A percentile compares a stretch with the other conserved stretches of the same genome.
Conservation (phyloP, 1,139 yeast genomes). For the Pneumocystis carinii region DNA sequence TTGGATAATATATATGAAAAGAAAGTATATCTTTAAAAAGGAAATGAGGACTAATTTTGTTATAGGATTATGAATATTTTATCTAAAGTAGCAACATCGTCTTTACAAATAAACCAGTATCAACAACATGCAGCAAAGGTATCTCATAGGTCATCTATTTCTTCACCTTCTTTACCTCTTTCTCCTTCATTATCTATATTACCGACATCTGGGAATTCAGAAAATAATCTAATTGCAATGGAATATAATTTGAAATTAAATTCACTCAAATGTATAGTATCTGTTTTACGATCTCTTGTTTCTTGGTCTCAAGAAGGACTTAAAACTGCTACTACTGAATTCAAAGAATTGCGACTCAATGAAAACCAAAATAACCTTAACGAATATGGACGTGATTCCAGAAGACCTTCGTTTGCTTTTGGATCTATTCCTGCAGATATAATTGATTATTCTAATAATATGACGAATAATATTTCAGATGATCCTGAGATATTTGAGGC, state of each 20-base stretch:
- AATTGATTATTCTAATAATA: conserved; percentile 1
- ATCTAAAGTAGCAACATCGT: conserved; percentile 33
- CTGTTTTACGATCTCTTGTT: conserved; percentile 63
- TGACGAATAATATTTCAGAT: conserved; percentile 26
- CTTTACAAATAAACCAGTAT: conserved; percentile 55
- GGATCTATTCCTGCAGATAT: conserved; percentile 1
- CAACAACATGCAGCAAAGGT: conserved; percentile 58
- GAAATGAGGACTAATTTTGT: conserved; percentile 40
- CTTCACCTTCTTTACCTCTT: neutral
- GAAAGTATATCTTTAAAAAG: conserved; percentile 43
- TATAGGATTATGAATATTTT: conserved; percentile 8
- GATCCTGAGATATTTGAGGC: conserved; percentile 78
- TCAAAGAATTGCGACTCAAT: neutral
- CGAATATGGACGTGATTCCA: conserved; percentile 11
- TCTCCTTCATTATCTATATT: conserved; percentile 14
- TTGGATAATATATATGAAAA: conserved; percentile 79
- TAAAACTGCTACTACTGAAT: conserved; percentile 19
- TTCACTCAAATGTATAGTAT: conserved; percentile 66
- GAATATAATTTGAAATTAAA: conserved; percentile 77
- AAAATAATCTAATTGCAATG: conserved; percentile 32
- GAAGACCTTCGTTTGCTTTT: neutral
- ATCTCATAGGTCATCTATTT: conserved; percentile 20
- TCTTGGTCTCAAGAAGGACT: conserved; percentile 80
- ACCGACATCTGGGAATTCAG: conserved; percentile 9
- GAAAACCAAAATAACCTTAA: conserved; percentile 7